Percentiles rank a stretch among this genome's conserved stretches.
Conservation (phyloP, 164 flowering plant species). For the Sextonia rubra region DNA sequence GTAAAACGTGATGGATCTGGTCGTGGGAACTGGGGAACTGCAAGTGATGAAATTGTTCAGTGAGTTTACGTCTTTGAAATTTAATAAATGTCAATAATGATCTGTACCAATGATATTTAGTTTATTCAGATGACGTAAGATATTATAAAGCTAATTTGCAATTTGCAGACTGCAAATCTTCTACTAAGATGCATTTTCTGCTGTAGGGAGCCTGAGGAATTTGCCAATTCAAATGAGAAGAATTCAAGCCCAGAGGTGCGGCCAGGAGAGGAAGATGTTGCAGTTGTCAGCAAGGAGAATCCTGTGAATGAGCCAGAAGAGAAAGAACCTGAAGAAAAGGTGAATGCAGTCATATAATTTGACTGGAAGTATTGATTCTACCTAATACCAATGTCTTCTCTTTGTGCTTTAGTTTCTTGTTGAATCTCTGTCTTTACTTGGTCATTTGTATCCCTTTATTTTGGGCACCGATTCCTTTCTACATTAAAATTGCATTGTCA, state of each 20-base stretch:
- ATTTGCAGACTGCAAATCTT: neutral
- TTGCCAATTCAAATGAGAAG: conserved; percentile 30
- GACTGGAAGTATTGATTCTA: neutral
- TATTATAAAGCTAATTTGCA: neutral
- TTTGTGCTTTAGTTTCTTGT: neutral
- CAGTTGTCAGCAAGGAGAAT: conserved; percentile 37
- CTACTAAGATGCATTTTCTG: neutral
- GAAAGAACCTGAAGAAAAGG: conserved; percentile 59
- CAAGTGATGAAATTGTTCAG: conserved; percentile 50
- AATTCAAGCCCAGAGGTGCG: conserved; percentile 32
- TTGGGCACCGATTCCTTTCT: no score
- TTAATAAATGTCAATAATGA: neutral
- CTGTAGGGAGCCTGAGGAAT: conserved; percentile 36
- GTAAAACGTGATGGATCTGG: conserved; percentile 65
- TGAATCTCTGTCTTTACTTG: no score
- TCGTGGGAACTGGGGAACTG: conserved; percentile 65
- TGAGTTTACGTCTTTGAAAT: conserved; percentile 18
- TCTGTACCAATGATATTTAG: neutral
- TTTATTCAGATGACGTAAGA: neutral
- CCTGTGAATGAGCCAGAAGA: conserved; percentile 39
- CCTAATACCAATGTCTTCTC: neutral
- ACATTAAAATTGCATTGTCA: no score
- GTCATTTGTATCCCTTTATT: no score
- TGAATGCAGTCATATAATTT: conserved; percentile 1
- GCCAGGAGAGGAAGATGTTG: conserved; percentile 33